Percentiles rank a stretch among this genome's conserved stretches.
These are phyloP conservation scores for Clonostachys byssicola DNA, from an alignment of 2,329 filamentous ascomycete species.

Conservation along the genomic window DNA sequence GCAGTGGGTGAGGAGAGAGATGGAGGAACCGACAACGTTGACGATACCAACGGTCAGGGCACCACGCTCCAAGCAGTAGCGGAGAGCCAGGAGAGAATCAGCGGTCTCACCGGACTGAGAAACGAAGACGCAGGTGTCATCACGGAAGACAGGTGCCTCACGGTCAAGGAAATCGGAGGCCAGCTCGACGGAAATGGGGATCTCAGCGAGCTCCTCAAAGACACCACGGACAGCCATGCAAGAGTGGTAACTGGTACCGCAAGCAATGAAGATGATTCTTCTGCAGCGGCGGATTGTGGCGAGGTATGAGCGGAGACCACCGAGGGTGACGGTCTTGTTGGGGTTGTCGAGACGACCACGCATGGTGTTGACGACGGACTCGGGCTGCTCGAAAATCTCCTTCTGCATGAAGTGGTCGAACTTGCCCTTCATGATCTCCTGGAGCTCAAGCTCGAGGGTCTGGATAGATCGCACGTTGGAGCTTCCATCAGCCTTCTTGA, in stretches of 20 bases:
- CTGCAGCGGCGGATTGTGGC: slow-evolving; percentile 93
- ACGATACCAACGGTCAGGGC: slow-evolving; percentile 97
- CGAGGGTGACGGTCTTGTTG: slow-evolving; percentile 93
- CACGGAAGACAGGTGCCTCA: slow-evolving; percentile 96
- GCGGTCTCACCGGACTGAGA: slow-evolving; percentile 98
- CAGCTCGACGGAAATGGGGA: slow-evolving; percentile 93
- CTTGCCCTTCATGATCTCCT: slow-evolving; percentile 99
- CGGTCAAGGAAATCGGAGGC: slow-evolving; percentile 98
- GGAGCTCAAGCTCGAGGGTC: slow-evolving; percentile 96
- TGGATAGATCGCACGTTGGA: slow-evolving; percentile 98
- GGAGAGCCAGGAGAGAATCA: slow-evolving; percentile 92
- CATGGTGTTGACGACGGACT: slow-evolving; percentile 99
- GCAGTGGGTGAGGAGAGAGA: slow-evolving; percentile 97
- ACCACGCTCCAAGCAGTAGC: slow-evolving; percentile 96
- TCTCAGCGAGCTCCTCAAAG: slow-evolving; percentile 97
- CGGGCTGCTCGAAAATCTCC: slow-evolving; percentile 99
- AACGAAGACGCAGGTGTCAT: slow-evolving; percentile 98
- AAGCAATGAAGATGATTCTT: slow-evolving; percentile 98
- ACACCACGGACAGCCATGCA: slow-evolving; percentile 99
- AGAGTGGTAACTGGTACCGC: slow-evolving; percentile 96
- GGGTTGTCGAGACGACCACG: slow-evolving; percentile 91
- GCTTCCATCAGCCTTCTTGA: slow-evolving; percentile 93
- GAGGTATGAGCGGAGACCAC: slow-evolving; percentile 94
- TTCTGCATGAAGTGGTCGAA: slow-evolving; percentile 99
- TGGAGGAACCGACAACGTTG: slow-evolving; percentile 97